Evolutionary conservation across 2,329 filamentous ascomycete genomes (phyloP), one percentile per base, ranked within the genome.

Genomic region (Coniochaeta sp.): DNA sequence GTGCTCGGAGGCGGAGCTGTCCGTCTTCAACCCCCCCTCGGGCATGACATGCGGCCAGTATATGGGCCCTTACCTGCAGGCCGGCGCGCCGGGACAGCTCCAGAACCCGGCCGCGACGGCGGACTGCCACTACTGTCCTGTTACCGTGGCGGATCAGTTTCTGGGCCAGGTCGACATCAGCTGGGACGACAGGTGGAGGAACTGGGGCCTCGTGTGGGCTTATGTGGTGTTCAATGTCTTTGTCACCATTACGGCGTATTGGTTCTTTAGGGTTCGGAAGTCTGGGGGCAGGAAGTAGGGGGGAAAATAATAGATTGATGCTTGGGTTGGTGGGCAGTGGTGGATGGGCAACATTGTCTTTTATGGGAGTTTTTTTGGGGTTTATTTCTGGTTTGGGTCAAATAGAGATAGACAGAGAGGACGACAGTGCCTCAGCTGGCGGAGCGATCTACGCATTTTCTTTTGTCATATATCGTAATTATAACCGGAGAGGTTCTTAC

Each of bases 171-270:
- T 76, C 1, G 64, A 71, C 9, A 82, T 87, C 44, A 73, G 70
- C 24, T 87, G 81, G 65, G 67, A 62, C 3, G 78, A 87, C 59
- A 68, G 84, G 2, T 90, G 88, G 87, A 78, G 87, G 60, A 89
- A 91, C 68, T 90, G 85, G 61, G 89, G 88, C 1, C 77, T 91
- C 44, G 75, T 90, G 67, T 90, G 86, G 82, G 85, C 77, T 0
- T 91, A 82, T 65, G 80, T 90, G 43, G 62, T 74, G 0, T 88
- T 90, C 71, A 89, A 90, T 66, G 79, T 89, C 43, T 71, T 73
- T 43, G 74, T 79, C 1, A 85, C 87, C 0, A 74, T 89, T 2
- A 63, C 77, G 12, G 71, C 86, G 1, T 91, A 91, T 71, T 91
- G 82, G 70, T 64, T 85, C 22, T 83, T 86, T 67, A 74, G 86